Evolutionary conservation across 2,329 filamentous ascomycete genomes (phyloP).

Genomic region (Arthrinium phaeospermum): DNA sequence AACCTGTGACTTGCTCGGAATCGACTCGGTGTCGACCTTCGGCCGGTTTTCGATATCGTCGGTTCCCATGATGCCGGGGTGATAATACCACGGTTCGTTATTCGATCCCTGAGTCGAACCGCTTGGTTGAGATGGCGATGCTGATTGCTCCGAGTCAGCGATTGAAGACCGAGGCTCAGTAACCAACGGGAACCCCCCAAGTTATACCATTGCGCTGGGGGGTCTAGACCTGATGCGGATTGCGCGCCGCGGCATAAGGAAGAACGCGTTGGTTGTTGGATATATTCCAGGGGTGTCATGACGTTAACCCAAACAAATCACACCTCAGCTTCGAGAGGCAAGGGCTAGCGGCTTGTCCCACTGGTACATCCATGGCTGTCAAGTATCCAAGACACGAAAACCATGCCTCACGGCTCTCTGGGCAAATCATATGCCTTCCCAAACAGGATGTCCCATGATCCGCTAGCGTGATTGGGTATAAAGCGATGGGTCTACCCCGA

Average conservation of each 20-base stretch:
- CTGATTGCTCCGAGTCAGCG: background rate
- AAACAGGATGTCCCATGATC: constrained; percentile 16
- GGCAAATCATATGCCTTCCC: background rate
- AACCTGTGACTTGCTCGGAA: constrained; percentile 25
- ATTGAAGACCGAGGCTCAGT: background rate
- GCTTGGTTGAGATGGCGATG: background rate
- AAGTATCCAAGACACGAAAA: background rate
- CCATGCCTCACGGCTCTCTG: background rate
- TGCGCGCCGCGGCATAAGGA: background rate
- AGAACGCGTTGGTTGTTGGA: background rate
- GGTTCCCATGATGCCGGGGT: constrained; percentile 21
- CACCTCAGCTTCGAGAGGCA: background rate
- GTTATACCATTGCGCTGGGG: background rate
- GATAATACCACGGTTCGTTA: background rate
- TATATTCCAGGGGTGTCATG: background rate
- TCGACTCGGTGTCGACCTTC: constrained; percentile 15
- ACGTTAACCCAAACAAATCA: background rate
- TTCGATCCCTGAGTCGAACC: background rate
- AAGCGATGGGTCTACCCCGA: constrained; percentile 9
- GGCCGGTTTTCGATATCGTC: constrained; percentile 23
- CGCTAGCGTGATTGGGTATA: constrained; percentile 22
- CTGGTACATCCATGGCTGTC: background rate
- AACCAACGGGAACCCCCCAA: background rate
- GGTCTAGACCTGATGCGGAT: background rate
- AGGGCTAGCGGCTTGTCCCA: background rate